Base-by-base conservation (phyloP, 306 rosid species). In the Herpetospermum pedunculosum region DNA sequence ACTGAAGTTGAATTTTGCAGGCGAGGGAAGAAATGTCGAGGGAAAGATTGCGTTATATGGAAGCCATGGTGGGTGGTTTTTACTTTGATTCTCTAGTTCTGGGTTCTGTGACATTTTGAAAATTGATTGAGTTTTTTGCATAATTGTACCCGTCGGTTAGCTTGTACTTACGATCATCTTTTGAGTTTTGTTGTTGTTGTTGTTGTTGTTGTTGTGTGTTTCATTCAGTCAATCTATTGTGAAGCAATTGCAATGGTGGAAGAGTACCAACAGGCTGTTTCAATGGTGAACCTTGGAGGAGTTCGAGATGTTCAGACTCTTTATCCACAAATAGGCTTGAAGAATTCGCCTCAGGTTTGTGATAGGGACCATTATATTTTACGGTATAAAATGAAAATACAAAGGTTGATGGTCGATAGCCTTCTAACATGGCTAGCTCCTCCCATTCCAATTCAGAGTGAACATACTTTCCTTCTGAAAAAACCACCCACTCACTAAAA, bases 11-110 rank as follows among this genome's bases (percentile, higher is more conserved):
- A n/a, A 59, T 30, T 13, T 63, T 85, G 80, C 87, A 94, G 97
- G 99, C 96, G 16, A 89, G 97, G 83, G 97, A 91, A 88, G 99
- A 89, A 87, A 94, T 94, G 99, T 88, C 87, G 75, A 78, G 91
- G 87, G 97, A 94, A 77, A 85, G 97, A 77, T 83, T 83, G 67
- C 91, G 96, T 18, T 91, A 91, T 79, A 75, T 91, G 81, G 96
- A 94, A 88, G 87, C 95, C 68, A 88, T 85, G 96, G 99, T 91
- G 41, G 59, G 26, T 48, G 29, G 23, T 12, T 40, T 49, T 65
- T 29, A 10, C 8, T 35, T 38, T 48, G 16, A 3, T 12, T 68
- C n/a, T 49, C 11, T 3, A 70, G 10, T 74, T 46, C 28, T 32
- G 29, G n/a, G 35, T 8, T 49, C 16, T 23, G 10, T 34, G 19